Base-by-base conservation (phyloP, 805 yeast species). In the Myxozyma lipomycoides region DNA sequence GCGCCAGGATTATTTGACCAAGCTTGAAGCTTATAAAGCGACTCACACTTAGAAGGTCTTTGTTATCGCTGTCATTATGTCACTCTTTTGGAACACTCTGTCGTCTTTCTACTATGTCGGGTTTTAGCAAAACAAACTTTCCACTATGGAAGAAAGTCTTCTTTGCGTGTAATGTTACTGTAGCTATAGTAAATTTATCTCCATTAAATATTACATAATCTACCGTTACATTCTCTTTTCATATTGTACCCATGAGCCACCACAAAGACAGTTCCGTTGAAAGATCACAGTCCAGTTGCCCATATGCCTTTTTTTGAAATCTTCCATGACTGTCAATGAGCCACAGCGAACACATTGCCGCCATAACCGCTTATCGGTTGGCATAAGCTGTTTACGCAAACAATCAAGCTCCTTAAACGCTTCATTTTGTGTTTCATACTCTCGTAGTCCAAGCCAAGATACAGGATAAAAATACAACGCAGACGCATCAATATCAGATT, bases 231-330 rank as follows among this genome's bases (percentile, higher is more conserved):
- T 40, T 22, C 43, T 21, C 22, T 37, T n/a, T 12, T 38, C 17
- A 38, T 34, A 49, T 39, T 32, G 34, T 7, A 56, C 49, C 58
- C 59, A 56, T 2, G 59, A 51, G 37, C 56, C 48, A 12, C 93
- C 93, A 66, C 95, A 86, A 32, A 85, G 70, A 67, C 95, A 86
- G 23, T 79, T 79, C 54, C 89, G 71, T 59, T 83, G 89, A 64
- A 80, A 82, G 1, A 83, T 82, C 69, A 79, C 71, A 0, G 84
- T 76, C 84, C 87, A 71, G 55, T 47, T 72, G 47, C 53, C 61
- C 54, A 32, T 64, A 56, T 23, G 28, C 26, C 45, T 46, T 7
- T 21, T 25, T 52, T 55, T 15, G 69, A 70, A 19, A 54, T 40
- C 76, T 68, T 65, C 67, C 46, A 59, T 56, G 18, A 71, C 65